Evolutionary conservation across 2,329 filamentous ascomycete genomes (phyloP).

Genomic region (Epichloe coenophiala): DNA sequence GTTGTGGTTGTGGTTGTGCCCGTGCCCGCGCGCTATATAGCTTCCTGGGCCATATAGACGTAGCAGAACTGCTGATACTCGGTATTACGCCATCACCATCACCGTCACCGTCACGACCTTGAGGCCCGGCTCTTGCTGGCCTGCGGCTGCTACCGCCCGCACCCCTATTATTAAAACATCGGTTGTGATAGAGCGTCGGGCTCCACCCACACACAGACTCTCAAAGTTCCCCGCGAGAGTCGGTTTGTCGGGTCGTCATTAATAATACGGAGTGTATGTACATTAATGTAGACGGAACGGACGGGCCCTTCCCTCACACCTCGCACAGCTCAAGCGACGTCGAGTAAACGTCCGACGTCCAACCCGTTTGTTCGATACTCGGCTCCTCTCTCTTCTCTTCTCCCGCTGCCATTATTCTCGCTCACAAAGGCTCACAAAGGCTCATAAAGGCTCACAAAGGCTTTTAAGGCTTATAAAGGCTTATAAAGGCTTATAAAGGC

Average conservation of each 20-base stretch:
- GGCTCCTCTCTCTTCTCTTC: not conserved
- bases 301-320: not conserved
- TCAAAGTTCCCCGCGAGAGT: not conserved
- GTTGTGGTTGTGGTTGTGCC: too few species aligned
- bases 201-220: not conserved
- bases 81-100: not conserved
- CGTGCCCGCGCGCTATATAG: too few species aligned
- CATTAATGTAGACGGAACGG: not conserved
- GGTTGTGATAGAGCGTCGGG: not conserved
- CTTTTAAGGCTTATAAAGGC: not conserved
- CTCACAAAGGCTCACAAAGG: not conserved
- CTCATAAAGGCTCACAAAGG: not conserved
- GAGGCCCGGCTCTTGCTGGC: not conserved
- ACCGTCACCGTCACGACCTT: not conserved
- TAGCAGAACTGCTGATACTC: not conserved
- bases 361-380: too few species aligned
- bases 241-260: not conserved
- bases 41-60: too few species aligned
- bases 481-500: not conserved
- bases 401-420: not conserved
- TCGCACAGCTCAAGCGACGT: slow-evolving; percentile 2
- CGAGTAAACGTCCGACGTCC: not conserved
- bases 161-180: not conserved
- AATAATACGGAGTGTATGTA: not conserved
- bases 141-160: slow-evolving; percentile 6